A percentile compares a stretch with the other conserved stretches of the same genome.
These are phyloP conservation scores for Turnera subulata DNA, from an alignment of 345 rosid genomes.

Conservation along the genomic window DNA sequence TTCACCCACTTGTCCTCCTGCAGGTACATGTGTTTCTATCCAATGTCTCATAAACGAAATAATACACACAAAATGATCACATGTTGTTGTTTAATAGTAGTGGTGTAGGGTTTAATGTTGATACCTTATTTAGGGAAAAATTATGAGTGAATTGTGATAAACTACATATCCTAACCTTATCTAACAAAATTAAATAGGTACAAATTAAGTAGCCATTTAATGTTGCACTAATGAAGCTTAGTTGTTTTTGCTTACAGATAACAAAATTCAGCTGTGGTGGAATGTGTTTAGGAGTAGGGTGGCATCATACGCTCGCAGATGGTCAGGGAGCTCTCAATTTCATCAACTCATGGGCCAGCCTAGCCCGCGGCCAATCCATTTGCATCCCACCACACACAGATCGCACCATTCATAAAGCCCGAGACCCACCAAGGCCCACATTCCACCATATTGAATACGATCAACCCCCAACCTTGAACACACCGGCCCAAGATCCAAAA, in stretches of 20 bases:
- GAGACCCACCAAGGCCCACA: neutral
- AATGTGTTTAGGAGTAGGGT: slow-evolving; percentile 8
- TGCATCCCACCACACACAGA: neutral
- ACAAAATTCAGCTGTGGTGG: slow-evolving; percentile 15
- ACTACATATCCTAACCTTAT: too few species aligned
- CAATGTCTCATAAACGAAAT: too few species aligned
- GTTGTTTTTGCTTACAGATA: neutral
- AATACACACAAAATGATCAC: too few species aligned
- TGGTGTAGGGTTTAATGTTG: too few species aligned
- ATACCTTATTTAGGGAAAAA: too few species aligned
- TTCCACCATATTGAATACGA: slow-evolving; percentile 6
- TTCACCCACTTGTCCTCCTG: too few species aligned
- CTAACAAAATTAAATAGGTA: too few species aligned
- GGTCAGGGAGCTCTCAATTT: neutral
- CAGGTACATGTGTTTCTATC: too few species aligned
- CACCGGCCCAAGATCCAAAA: neutral
- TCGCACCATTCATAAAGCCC: slow-evolving; percentile 1
- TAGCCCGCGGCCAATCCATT: slow-evolving; percentile 2
- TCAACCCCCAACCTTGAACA: neutral
- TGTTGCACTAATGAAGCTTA: too few species aligned
- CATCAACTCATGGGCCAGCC: slow-evolving; percentile 7
- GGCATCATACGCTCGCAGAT: slow-evolving; percentile 10
- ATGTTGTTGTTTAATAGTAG: too few species aligned
- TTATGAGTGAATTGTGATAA: too few species aligned
- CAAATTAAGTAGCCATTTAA: too few species aligned